phyloP scores from a whole-genome alignment of 2,329 filamentous ascomycete genomes.

The Aspergillus fumigatus region DNA sequence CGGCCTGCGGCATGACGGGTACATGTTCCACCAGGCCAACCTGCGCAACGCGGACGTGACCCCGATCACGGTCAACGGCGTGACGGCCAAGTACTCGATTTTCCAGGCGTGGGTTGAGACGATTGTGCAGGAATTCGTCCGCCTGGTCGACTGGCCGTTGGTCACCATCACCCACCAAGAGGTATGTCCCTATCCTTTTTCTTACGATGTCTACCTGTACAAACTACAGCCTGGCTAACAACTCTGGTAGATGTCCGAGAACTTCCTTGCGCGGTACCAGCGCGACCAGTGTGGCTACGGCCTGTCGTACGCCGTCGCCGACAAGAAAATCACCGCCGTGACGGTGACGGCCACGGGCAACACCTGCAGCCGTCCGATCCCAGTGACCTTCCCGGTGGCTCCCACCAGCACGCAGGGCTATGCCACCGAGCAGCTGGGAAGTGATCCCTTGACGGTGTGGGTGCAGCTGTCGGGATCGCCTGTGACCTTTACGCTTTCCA shows the following conservation, averaged over 20 bases:
- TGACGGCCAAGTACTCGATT: conserved; percentile 46
- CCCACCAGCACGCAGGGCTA: conserved; percentile 43
- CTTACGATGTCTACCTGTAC: neutral
- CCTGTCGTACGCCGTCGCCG: conserved; percentile 43
- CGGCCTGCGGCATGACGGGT: conserved; percentile 52
- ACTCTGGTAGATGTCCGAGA: conserved; percentile 35
- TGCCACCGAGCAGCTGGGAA: conserved; percentile 51
- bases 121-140: conserved; percentile 50
- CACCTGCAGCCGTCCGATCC: conserved; percentile 49
- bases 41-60: conserved; percentile 48
- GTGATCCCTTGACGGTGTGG: conserved; percentile 51
- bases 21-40: conserved; percentile 65
- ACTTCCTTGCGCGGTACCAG: conserved; percentile 51
- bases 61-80: conserved; percentile 46
- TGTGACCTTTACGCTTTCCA: conserved; percentile 43
- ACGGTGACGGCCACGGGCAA: conserved; percentile 49
- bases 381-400: conserved; percentile 50
- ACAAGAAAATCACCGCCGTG: conserved; percentile 47
- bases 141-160: conserved; percentile 52
- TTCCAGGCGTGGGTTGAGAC: conserved; percentile 56
- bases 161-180: conserved; percentile 55
- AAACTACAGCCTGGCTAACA: neutral
- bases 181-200: conserved; percentile 22
- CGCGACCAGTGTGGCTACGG: conserved; percentile 52
- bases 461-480: conserved; percentile 43